These are phyloP conservation scores for Erythrobasidium yunnanense DNA, from an alignment of 768 basidiomycete species.

Conservation along the genomic window DNA sequence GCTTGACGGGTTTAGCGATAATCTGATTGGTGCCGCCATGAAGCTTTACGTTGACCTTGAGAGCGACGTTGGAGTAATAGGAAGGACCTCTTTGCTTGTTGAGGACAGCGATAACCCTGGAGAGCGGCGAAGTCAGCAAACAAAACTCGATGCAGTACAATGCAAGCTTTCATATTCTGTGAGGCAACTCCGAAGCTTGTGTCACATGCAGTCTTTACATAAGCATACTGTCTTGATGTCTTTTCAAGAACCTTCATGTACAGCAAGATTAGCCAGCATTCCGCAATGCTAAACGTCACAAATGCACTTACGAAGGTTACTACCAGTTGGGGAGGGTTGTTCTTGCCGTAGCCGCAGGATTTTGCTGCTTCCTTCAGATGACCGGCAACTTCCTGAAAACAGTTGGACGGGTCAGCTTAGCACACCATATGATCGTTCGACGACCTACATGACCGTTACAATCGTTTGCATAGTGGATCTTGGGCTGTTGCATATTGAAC, in stretches of 20 bases:
- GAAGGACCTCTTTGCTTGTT: constrained; percentile 14
- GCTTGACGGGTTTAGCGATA: background rate
- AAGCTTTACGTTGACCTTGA: constrained; percentile 34
- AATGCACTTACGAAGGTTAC: constrained; percentile 4
- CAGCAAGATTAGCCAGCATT: background rate
- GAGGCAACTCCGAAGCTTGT: constrained; percentile 1
- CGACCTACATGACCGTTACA: background rate
- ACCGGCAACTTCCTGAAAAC: background rate
- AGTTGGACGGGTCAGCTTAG: too few relatives aligned
- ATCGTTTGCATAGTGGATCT: background rate
- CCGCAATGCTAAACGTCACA: background rate
- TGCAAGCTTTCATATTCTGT: constrained; percentile 22
- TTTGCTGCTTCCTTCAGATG: constrained; percentile 9
- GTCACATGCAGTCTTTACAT: constrained; percentile 10
- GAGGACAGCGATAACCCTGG: too few relatives aligned
- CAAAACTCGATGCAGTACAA: constrained; percentile 10
- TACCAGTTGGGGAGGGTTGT: constrained; percentile 3
- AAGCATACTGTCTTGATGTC: constrained; percentile 1
- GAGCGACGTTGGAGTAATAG: constrained; percentile 27
- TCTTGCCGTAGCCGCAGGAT: background rate
- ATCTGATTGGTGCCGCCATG: constrained; percentile 26
- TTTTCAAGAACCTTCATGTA: background rate
- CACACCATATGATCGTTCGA: too few relatives aligned
- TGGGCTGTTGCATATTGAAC: background rate
- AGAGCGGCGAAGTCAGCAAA: too few relatives aligned